Evolutionary conservation across 371 early-diverging fungal genomes (phyloP).

Genomic region (Enterospora canceri): DNA sequence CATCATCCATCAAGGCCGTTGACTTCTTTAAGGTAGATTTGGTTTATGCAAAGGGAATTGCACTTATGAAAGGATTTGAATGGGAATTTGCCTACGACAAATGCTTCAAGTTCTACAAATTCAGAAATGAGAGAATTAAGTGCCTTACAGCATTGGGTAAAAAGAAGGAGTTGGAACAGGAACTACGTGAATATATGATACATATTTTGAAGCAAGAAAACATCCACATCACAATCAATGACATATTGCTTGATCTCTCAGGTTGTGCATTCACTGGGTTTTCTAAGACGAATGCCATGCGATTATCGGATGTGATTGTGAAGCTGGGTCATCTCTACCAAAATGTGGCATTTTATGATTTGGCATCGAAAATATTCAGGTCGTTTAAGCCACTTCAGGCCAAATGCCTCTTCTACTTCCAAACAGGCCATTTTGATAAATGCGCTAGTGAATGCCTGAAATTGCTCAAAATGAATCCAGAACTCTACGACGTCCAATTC

Average conservation of each 20-base stretch:
- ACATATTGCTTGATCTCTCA: background rate
- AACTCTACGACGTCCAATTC: slow-evolving; percentile 22
- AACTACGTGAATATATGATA: slow-evolving; percentile 5
- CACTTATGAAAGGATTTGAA: slow-evolving; percentile 5
- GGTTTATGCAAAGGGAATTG: background rate
- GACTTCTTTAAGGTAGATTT: background rate
- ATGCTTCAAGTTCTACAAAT: background rate
- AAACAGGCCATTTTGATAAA: slow-evolving; percentile 1
- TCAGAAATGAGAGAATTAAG: slow-evolving; percentile 15
- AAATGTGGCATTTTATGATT: slow-evolving; percentile 23
- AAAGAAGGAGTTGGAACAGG: slow-evolving; percentile 10
- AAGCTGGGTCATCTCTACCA: slow-evolving; percentile 26
- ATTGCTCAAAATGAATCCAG: slow-evolving; percentile 15
- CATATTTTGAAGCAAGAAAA: background rate
- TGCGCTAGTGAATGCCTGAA: slow-evolving; percentile 4
- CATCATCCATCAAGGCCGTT: background rate
- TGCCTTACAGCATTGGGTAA: slow-evolving; percentile 25
- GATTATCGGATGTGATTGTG: slow-evolving; percentile 13
- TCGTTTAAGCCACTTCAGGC: slow-evolving; percentile 26
- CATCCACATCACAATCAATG: background rate
- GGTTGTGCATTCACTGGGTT: too few relatives aligned
- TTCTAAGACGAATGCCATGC: slow-evolving; percentile 1
- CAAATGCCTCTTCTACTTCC: slow-evolving; percentile 25
- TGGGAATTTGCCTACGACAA: background rate
- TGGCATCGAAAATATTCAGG: slow-evolving; percentile 2